Base-by-base conservation (phyloP, 805 yeast genomes). In the Wickerhamomyces strasburgensis region DNA sequence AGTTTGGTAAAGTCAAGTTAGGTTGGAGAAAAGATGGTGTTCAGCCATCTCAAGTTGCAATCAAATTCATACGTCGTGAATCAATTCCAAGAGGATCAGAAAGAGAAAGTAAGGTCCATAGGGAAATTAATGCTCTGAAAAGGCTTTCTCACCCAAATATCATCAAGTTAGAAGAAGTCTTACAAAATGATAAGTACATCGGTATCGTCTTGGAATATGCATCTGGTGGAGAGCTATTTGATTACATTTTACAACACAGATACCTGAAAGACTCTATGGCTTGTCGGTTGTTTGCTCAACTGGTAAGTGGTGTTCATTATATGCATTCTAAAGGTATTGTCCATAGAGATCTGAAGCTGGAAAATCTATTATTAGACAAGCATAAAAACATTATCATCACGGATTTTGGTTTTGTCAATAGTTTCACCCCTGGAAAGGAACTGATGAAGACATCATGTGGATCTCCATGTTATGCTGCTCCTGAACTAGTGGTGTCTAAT, bases 401-500 rank as follows among this genome's bases (percentile, higher is more conserved):
- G 29, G 90, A 82, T 63, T 82, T 81, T 57, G 90, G 90, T 0
- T 93, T 93, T 62, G 98, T 94, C 26, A 93, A 93, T 61, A 81
- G 90, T 19, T 93, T 64, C 43, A 55, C 54, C 33, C 61, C 63
- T 25, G 72, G 70, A 15, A 72, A 72, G 47, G 96, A 87, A 57
- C 65, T 86, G 31, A 93, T 90, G 98, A 80, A 80, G 56, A 90
- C 98, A 1, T 78, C 89, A 26, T 90, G 98, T 60, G 98, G 98
- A 2, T 86, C 96, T 3, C 98, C 98, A 1, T 90, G 98, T 60
- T 90, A 90, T 61, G 98, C 98, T 0, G 98, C 98, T 2, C 98
- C 98, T 0, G 98, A 93, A 58, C 65, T 93, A 40, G 98, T 93
- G 3, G 81, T 88, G 21, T 82, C 90, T 10, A 85, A 80, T 45